Base-by-base conservation (phyloP, 73 alveolate genomes). In the Breviolum minutum region DNA sequence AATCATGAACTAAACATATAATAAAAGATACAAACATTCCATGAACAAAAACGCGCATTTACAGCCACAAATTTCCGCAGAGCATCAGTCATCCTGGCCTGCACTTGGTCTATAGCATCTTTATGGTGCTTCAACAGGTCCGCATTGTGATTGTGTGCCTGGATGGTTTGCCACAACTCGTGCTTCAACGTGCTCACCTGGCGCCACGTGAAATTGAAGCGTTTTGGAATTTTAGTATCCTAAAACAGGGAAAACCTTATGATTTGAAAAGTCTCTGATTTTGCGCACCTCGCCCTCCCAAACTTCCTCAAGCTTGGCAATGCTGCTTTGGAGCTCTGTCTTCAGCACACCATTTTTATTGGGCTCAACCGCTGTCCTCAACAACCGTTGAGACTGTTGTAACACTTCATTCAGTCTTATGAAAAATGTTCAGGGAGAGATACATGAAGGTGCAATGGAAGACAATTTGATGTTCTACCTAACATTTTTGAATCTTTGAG, bases 71-170 rank as follows among this genome's bases (percentile, higher is more conserved):
- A 63, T 70, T 70, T 19, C 19, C 22, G 81, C 85, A 54, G 2
- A 76, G 85, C 13, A 61, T 66, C 95, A n/a, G 95, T 88, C 95
- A 88, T 88, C n/a, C 85, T n/a, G 71, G 8, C 54, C 48, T 88
- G 95, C n/a, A 68, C 95, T 32, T 88, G 95, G 70, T 88, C 95
- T 54, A 88, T 88, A 85, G 95, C 95, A 48, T 88, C 95, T 70
- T 88, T 88, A 69, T 88, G 95, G 85, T 88, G 95, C 70, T 88
- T 88, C 95, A 88, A 69, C 85, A 88, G 95, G 95, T 88, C 95
- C 73, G 95, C 95, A 32, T 88, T 88, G 63, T 88, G 95, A 29
- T 88, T 88, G 70, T 88, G 95, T 24, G 95, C 95, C 95, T 83
- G 95, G 85, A 88, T 88, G 71, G 95, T 88, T 70, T 88, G 95